These are phyloP conservation scores for Podospora fimiseda DNA, from an alignment of 495 filamentous ascomycete species.

Conservation along the genomic window DNA sequence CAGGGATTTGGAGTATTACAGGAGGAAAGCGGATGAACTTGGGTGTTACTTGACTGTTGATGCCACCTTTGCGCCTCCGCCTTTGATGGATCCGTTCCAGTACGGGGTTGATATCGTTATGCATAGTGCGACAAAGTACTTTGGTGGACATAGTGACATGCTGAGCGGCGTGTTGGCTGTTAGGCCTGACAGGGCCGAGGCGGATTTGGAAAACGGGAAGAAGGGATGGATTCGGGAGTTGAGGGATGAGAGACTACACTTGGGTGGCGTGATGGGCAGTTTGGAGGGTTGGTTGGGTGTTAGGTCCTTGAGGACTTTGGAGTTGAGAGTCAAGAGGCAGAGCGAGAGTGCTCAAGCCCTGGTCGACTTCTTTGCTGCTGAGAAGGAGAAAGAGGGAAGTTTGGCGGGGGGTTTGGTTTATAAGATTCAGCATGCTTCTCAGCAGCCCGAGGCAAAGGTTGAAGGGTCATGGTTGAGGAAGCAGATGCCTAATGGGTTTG, in stretches of 20 bases:
- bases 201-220: constrained; percentile 24
- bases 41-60: constrained; percentile 82
- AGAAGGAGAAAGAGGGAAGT: constrained; percentile 26
- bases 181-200: constrained; percentile 26
- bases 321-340: constrained; percentile 72
- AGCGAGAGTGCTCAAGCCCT: constrained; percentile 59
- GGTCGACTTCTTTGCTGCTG: constrained; percentile 61
- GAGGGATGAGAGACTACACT: constrained; percentile 55
- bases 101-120: constrained; percentile 78
- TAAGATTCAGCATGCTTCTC: constrained; percentile 65
- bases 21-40: constrained; percentile 59
- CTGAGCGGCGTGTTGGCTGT: constrained; percentile 77
- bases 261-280: constrained; percentile 86
- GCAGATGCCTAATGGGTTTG: constrained; percentile 92
- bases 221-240: constrained; percentile 49
- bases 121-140: constrained; percentile 91
- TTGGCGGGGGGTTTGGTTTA: constrained; percentile 48
- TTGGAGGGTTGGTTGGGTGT: constrained; percentile 91
- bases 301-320: constrained; percentile 76
- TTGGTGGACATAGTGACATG: constrained; percentile 89
- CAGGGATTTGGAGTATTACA: constrained; percentile 60
- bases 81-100: constrained; percentile 75
- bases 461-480: constrained; percentile 64
- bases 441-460: constrained; percentile 56
- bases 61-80: constrained; percentile 87